Base-by-base conservation (phyloP, 805 yeast species). In the Wickerhamomyces chaumierensis region DNA sequence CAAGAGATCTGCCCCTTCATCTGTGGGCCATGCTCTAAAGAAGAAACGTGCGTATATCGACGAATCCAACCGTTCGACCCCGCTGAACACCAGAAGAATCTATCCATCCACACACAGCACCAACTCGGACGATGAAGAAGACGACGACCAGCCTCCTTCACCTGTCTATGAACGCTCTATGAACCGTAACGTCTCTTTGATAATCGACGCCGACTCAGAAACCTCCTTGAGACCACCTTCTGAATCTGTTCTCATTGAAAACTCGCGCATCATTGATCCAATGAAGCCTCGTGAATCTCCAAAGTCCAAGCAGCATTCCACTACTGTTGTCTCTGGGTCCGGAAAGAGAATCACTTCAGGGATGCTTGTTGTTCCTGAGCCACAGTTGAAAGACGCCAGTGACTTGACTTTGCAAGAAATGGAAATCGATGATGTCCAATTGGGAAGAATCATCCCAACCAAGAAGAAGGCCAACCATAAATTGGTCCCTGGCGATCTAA, bases 361-460 rank as follows among this genome's bases (percentile, higher is more conserved):
- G 13, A 65, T 62, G 65, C 48, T 66, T 18, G 51, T 63, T 13
- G 63, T 61, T 18, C 71, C 71, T 2, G 69, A 65, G 43, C 69
- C 69, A 17, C 62, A 56, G 45, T 49, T 65, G 38, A 54, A 61
- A 17, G 69, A 63, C 39, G 57, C 63, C 11, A 66, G 61, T 41
- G 62, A 56, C 33, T 58, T 57, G 33, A 49, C 65, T 15, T 49
- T 54, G 18, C 65, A 63, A 37, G 68, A 67, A 13, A 66, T 43
- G 53, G 66, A 51, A 39, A 49, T 46, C 35, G 49, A 48, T 40
- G 58, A 55, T 31, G 49, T 47, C 29, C 33, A 48, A 5, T 37
- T 47, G 2, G 48, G 39, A 37, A 51, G 39, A 44, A 48, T 46
- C 19, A 45, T 48, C 9, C 56, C 53, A 4, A 34, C 42, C 1